phyloP scores from a whole-genome alignment of 352 stramenopile species.

The Pythium dissimile region DNA sequence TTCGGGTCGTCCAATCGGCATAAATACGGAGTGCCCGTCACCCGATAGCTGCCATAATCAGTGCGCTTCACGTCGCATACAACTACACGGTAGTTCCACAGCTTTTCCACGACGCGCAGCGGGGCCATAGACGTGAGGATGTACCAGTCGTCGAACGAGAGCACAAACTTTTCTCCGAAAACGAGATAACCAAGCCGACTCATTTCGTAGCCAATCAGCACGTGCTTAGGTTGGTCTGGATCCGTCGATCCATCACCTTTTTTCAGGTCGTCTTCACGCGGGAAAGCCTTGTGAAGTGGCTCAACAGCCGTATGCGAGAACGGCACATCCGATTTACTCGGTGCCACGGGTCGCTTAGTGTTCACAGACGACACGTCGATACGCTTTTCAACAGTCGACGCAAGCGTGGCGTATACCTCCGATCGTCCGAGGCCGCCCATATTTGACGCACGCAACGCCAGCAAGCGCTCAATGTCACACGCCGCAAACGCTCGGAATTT shows the following conservation, averaged over 20 bases:
- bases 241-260: background rate
- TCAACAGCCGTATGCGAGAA: background rate
- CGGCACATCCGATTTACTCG: background rate
- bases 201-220: slow-evolving; percentile 11
- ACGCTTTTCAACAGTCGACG: no score
- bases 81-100: slow-evolving; percentile 17
- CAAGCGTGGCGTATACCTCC: background rate
- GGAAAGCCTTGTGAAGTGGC: background rate
- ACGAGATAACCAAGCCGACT: slow-evolving; percentile 11
- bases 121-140: slow-evolving; percentile 7
- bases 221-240: background rate
- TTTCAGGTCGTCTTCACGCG: background rate
- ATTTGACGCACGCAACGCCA: slow-evolving; percentile 23
- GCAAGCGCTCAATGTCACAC: slow-evolving; percentile 18
- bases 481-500: background rate
- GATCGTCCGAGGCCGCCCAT: slow-evolving; percentile 25
- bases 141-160: slow-evolving; percentile 19
- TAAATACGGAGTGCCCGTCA: background rate
- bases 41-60: background rate
- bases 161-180: slow-evolving; percentile 7
- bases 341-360: background rate
- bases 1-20: slow-evolving; percentile 7
- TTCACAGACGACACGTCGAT: background rate
- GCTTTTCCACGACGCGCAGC: slow-evolving; percentile 7
- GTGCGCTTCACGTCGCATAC: slow-evolving; percentile 3